Evolutionary conservation across 2,329 filamentous ascomycete genomes (phyloP).

Genomic region (Cladophialophora psammophila): DNA sequence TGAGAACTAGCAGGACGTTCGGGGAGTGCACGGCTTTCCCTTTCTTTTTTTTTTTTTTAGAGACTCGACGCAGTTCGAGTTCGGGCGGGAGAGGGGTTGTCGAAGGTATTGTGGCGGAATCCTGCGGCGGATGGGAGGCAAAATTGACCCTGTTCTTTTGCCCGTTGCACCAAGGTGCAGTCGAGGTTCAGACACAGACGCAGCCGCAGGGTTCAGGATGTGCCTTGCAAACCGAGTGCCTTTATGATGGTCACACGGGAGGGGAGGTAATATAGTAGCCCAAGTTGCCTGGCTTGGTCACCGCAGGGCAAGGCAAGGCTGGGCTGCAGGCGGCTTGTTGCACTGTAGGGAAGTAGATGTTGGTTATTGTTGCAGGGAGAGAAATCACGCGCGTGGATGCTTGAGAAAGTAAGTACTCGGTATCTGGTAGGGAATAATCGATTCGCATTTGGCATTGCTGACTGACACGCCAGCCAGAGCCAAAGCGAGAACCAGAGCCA

Average conservation of each 20-base stretch:
- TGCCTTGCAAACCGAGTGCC: slow-evolving; percentile 19
- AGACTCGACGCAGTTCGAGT: not conserved
- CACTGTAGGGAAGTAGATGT: not conserved
- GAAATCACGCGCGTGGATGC: not conserved
- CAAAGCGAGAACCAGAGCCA: not conserved
- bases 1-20: not conserved
- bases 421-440: not conserved
- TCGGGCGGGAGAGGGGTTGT: slow-evolving; percentile 6
- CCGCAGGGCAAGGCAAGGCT: not conserved
- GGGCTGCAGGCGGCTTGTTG: not conserved
- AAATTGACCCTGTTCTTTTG: slow-evolving; percentile 5
- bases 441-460: not conserved
- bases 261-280: not conserved
- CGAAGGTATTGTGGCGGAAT: slow-evolving; percentile 10
- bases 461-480: slow-evolving; percentile 11
- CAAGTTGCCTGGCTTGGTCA: not conserved
- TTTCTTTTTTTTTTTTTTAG: not conserved
- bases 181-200: slow-evolving; percentile 15
- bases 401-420: not conserved
- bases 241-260: not conserved
- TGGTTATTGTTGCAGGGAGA: not conserved
- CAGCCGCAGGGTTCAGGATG: not conserved
- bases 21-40: not conserved
- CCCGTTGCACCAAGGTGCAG: slow-evolving; percentile 27
- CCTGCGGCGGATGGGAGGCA: slow-evolving; percentile 13